Conservation (phyloP, 176 grass and related monocot species). For the Typha latifolia region DNA sequence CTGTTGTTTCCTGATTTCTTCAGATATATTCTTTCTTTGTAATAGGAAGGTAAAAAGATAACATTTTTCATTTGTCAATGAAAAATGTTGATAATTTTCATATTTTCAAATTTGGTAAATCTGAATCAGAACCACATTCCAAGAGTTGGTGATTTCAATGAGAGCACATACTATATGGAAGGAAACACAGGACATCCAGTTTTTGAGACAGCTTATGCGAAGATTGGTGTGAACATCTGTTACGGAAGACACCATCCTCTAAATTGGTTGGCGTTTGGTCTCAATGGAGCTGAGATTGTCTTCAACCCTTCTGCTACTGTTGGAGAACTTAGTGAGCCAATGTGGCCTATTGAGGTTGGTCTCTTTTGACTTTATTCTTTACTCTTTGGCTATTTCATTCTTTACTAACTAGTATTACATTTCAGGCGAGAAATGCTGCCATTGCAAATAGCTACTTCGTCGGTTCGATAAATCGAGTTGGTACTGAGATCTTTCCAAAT, state of each 20-base stretch:
- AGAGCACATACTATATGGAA: constrained; percentile 99
- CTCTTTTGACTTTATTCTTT: neutral
- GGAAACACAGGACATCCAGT: constrained; percentile 96
- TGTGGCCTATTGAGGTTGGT: constrained; percentile 96
- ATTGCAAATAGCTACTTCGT: constrained; percentile 94
- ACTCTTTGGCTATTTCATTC: neutral
- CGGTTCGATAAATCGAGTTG: constrained; percentile 80
- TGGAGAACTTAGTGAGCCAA: constrained; percentile 96
- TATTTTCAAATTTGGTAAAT: constrained; percentile 8
- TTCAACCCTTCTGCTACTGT: constrained; percentile 98
- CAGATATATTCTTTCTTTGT: too few relatives aligned
- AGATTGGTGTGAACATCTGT: constrained; percentile 91
- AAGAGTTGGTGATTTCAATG: constrained; percentile 97
- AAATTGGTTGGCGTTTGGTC: constrained; percentile 96
- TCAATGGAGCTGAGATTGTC: constrained; percentile 95
- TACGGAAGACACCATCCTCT: constrained; percentile 97
- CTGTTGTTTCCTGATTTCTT: neutral
- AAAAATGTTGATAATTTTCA: neutral
- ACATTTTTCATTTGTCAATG: too few relatives aligned
- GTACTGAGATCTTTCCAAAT: constrained; percentile 84
- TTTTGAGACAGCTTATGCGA: constrained; percentile 88
- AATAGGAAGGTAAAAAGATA: too few relatives aligned
- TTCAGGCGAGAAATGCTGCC: constrained; percentile 82
- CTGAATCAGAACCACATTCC: constrained; percentile 89
- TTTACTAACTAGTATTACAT: constrained; percentile 1